Evolutionary conservation across 805 yeast genomes (phyloP).

Genomic region (Tetrapisispora phaffii): DNA sequence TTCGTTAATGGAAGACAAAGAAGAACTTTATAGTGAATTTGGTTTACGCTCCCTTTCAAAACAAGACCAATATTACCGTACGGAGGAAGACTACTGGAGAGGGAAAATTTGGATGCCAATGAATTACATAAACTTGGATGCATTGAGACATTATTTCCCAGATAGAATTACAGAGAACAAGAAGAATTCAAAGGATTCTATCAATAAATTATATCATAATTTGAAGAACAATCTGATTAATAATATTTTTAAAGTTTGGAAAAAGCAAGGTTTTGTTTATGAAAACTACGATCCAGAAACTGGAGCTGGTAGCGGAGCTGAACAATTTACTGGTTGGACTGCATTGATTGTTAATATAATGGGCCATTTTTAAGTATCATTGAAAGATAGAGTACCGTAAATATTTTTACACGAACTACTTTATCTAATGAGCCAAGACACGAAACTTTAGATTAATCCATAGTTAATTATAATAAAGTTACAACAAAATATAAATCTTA

Average conservation of each 20-base stretch:
- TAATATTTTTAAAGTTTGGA: slow-evolving; percentile 64
- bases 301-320: slow-evolving; percentile 73
- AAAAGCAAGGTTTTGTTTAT: slow-evolving; percentile 71
- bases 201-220: slow-evolving; percentile 42
- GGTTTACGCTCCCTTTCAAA: slow-evolving; percentile 80
- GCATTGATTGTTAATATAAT: slow-evolving; percentile 70
- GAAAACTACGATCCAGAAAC: slow-evolving; percentile 77
- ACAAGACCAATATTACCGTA: slow-evolving; percentile 52
- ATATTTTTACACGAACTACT: too few relatives aligned
- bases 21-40: slow-evolving; percentile 62
- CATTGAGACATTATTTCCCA: slow-evolving; percentile 47
- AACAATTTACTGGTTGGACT: slow-evolving; percentile 93
- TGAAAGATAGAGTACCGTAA: neutral
- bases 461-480: too few relatives aligned
- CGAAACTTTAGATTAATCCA: too few relatives aligned
- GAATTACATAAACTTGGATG: slow-evolving; percentile 71
- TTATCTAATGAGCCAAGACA: neutral
- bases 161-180: slow-evolving; percentile 16
- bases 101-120: slow-evolving; percentile 91
- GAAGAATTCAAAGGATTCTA: slow-evolving; percentile 22
- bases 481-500: too few relatives aligned
- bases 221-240: slow-evolving; percentile 59
- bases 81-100: slow-evolving; percentile 90
- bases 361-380: slow-evolving; percentile 25
- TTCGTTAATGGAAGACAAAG: slow-evolving; percentile 53